A percentile compares a stretch with the other conserved stretches of the same genome.
Conservation (phyloP, 352 stramenopile species). For the Albugo candida region DNA sequence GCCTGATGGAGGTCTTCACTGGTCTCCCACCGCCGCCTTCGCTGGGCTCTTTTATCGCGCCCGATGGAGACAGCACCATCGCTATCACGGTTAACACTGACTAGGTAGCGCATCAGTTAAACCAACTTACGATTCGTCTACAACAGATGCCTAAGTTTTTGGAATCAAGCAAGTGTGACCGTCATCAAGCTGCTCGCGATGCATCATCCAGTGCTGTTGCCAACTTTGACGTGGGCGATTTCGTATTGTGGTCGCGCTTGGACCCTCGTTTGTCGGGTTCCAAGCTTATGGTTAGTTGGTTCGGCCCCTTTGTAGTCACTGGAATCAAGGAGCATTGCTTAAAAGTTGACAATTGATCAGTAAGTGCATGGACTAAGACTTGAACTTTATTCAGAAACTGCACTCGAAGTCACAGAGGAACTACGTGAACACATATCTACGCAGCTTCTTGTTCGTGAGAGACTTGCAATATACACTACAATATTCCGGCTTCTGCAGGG, state of each 20-base stretch:
- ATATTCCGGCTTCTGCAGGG: not conserved
- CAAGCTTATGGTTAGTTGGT: constrained; percentile 9
- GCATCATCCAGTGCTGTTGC: not conserved
- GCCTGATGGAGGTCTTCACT: constrained; percentile 8
- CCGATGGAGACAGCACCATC: too few relatives aligned
- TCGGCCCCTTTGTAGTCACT: constrained; percentile 8
- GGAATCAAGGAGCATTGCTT: constrained; percentile 8
- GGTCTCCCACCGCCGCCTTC: constrained; percentile 1
- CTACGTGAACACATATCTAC: constrained; percentile 5
- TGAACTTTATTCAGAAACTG: constrained; percentile 6
- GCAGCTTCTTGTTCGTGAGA: constrained; percentile 4
- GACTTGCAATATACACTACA: constrained; percentile 2
- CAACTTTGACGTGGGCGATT: constrained; percentile 8
- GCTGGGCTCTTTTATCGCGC: not conserved
- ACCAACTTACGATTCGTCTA: not conserved
- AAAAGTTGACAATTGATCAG: constrained; percentile 8
- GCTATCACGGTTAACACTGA: too few relatives aligned
- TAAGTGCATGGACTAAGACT: constrained; percentile 7
- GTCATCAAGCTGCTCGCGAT: not conserved
- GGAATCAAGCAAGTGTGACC: not conserved
- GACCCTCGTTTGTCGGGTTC: constrained; percentile 5
- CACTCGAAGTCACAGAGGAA: constrained; percentile 6
- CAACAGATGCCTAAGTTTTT: not conserved
- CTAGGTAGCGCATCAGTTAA: not conserved
- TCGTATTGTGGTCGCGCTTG: constrained; percentile 10